Base-by-base conservation (phyloP, 495 filamentous ascomycete genomes). In the Hyaloscypha hepaticicola region DNA sequence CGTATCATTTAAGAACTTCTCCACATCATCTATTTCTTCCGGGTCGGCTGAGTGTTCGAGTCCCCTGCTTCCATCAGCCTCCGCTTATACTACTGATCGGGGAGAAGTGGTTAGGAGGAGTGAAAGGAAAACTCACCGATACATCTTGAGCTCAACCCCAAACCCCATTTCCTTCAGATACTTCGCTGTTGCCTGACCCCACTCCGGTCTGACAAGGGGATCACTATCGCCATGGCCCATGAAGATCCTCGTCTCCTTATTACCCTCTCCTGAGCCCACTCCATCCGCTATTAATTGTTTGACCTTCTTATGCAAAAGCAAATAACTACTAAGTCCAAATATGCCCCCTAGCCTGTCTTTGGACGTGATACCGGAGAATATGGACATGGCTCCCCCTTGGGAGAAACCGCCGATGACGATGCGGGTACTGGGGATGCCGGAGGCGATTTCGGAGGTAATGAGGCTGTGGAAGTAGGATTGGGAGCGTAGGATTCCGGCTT, bases 161-260 rank as follows among this genome's bases (percentile, higher is more conserved):
- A 85, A 85, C 0, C 89, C 90, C 75, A 85, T 68, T 11, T 83
- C 81, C 74, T 85, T 86, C 57, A 97, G 72, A 60, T 76, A 58
- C 8, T 90, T 77, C 8, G 80, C 82, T 1, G 90, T 90, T 72
- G 74, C 72, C 72, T 84, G 70, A 8, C 93, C 95, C 76, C 90
- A 90, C 34, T 79, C 72, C 31, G 83, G 79, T 65, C 79, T 82
- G 1, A 99, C 90, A 21, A 96, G 77, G 12, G 75, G 77, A 76
- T 99, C 95, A 0, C 74, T 75, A 64, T 85, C 80, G 19, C 94
- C 94, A 67, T 99, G 94, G 9, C 85, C 93, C 83, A 96, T 86
- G 76, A 96, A 96, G 57, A 97, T 87, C 1, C 88, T 88, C 2
- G 92, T 97, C 4, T 88, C 77, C 75, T 89, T 86, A 75, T 96